Evolutionary conservation across 2,329 filamentous ascomycete species (phyloP), one percentile per base, ranked within the genome.

Genomic region (Aspergillus fructus): DNA sequence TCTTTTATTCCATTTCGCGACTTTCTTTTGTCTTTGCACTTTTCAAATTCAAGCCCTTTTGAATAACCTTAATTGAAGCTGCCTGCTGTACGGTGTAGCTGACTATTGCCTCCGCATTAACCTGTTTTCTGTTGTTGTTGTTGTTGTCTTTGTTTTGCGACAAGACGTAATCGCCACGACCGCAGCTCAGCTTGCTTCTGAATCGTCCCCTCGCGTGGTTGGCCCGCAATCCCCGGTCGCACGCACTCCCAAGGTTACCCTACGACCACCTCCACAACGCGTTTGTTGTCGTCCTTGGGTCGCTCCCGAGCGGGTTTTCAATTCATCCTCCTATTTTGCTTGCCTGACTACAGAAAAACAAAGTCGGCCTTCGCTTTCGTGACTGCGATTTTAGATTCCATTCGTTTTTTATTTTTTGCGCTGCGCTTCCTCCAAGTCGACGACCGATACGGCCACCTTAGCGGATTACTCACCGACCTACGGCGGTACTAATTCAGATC

Each of bases 231-330:
- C 56, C 50, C 51, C 60, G 58, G 59, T 62, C 57, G 52, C 56
- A 61, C 58, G 53, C 56, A 60, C 58, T 59, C 55, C 40, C 51
- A 53, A 45, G 48, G 43, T 57, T 54, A 51, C 61, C 42, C 50
- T 58, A 55, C 59, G 54, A 46, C 33, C 23, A 45, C 49, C 23
- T 53, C 60, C 56, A 57, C 59, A 55, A 59, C 61, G 57, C 61
- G 61, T 64, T 62, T 58, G 58, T 62, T 64, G 60, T 63, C 51
- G 34, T 46, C 39, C 55, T 52, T 57, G n/a, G 34, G 27, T 60
- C 50, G 46, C 27, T 46, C 46, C 49, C 49, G 53, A 52, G 51
- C 55, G 52, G 54, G 45, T 46, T 61, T 52, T 52, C 55, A 56
- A 43, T 42, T 39, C 23, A 30, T 33, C 48, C 47, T 27, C 48